Conservation (phyloP, 768 basidiomycete genomes). For the Tricholoma bakamatsutake region DNA sequence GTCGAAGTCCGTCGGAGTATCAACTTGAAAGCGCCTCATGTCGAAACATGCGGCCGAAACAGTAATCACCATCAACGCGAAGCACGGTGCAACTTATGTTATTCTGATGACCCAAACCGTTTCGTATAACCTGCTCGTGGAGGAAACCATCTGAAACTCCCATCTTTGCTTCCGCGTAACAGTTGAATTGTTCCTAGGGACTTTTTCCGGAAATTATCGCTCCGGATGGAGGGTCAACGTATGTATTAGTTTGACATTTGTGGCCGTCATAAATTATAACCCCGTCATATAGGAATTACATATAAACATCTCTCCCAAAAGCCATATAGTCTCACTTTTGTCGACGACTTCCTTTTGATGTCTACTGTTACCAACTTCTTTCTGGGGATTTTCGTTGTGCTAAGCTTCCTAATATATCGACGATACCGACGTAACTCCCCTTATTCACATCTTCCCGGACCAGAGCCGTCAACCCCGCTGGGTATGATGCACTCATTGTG, state of each 20-base stretch:
- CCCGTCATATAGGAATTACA: too few species aligned
- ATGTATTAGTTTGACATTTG: too few species aligned
- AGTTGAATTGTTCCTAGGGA: background rate
- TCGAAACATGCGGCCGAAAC: background rate
- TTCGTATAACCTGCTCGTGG: too few species aligned
- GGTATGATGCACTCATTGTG: conserved; percentile 1
- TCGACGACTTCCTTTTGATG: background rate
- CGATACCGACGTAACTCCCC: conserved; percentile 1
- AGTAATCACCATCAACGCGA: too few species aligned
- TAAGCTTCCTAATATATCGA: background rate
- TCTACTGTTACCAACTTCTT: background rate
- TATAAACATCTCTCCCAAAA: too few species aligned
- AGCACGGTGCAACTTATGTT: background rate
- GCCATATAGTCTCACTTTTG: background rate
- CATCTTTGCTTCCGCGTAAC: too few species aligned
- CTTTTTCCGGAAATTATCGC: background rate
- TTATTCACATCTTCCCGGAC: conserved; percentile 11
- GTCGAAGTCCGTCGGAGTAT: too few species aligned
- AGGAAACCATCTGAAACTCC: too few species aligned
- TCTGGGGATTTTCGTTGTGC: background rate
- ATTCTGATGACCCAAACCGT: too few species aligned
- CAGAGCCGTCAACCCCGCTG: conserved; percentile 10
- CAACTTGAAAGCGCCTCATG: background rate
- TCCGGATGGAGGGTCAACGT: too few species aligned
- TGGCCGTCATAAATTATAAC: too few species aligned